Percentiles rank a stretch among this genome's conserved stretches.
Evolutionary conservation across 2,329 filamentous ascomycete species (phyloP).

Genomic region (Botrytis fabae): DNA sequence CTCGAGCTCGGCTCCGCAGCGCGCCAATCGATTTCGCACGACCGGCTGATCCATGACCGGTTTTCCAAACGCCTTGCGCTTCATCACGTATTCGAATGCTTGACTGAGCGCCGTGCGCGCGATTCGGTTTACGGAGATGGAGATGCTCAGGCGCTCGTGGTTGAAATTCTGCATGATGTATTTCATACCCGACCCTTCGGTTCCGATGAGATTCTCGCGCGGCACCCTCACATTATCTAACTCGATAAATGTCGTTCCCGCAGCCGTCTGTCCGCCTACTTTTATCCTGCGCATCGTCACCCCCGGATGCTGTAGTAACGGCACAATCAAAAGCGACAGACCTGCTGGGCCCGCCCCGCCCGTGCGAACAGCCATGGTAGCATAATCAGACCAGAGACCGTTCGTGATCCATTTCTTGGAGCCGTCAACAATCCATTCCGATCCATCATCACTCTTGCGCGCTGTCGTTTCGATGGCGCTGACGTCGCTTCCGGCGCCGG

Average conservation of each 20-base stretch:
- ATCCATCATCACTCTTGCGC: slow-evolving; percentile 42
- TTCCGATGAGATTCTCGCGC: not conserved
- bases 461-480: not conserved
- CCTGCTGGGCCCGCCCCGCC: slow-evolving; percentile 51
- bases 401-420: slow-evolving; percentile 75
- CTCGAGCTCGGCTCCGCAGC: slow-evolving; percentile 54
- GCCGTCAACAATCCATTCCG: slow-evolving; percentile 71
- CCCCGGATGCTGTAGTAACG: not conserved
- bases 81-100: not conserved
- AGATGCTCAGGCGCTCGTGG: not conserved
- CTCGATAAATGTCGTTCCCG: not conserved
- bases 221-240: not conserved
- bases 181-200: not conserved
- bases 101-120: not conserved
- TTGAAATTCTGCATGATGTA: not conserved
- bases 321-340: not conserved
- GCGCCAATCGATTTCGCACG: not conserved
- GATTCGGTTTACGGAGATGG: not conserved
- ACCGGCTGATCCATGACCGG: not conserved
- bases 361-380: slow-evolving; percentile 69
- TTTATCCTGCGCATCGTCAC: not conserved
- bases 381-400: slow-evolving; percentile 68
- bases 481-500: not conserved
- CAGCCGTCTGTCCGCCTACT: not conserved
- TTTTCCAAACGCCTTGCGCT: not conserved